Conservation (phyloP, 345 rosid genomes). For the Linum tenue region DNA sequence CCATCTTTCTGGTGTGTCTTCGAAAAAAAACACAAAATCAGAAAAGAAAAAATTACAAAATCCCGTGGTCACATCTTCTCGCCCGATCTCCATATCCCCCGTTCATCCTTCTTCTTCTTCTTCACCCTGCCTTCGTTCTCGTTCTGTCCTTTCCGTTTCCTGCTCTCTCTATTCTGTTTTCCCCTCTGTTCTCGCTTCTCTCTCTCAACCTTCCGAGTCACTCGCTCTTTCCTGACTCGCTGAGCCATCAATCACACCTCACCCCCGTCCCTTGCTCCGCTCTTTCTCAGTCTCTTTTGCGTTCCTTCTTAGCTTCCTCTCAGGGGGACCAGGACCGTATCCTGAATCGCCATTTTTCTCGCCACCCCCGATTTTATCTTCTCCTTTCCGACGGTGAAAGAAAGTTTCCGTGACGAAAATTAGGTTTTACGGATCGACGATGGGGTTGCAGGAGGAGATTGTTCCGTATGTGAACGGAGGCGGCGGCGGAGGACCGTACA, state of each 20-base stretch:
- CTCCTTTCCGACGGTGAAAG: background rate
- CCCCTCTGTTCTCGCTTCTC: background rate
- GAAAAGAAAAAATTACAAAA: no score
- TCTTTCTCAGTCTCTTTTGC: background rate
- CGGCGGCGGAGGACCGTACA: background rate
- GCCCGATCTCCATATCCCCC: background rate
- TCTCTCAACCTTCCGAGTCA: background rate
- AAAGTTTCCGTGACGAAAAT: background rate
- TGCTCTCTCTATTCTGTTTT: background rate
- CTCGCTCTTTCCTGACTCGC: background rate
- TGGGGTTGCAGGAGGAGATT: slow-evolving; percentile 37
- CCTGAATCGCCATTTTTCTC: no score
- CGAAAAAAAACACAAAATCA: no score
- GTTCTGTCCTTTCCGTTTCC: background rate
- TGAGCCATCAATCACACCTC: background rate
- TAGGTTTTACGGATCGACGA: slow-evolving; percentile 10
- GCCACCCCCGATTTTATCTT: no score
- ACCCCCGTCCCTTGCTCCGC: background rate
- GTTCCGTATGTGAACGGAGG: slow-evolving; percentile 15
- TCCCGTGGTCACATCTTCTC: background rate
- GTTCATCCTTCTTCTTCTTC: background rate
- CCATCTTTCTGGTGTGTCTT: background rate
- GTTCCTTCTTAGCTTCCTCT: no score
- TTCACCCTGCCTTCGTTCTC: no score
- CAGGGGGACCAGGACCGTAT: no score